Evolutionary conservation across 192 early-diverging fungal genomes (phyloP).

Genomic region (Geranomyces variabilis): DNA sequence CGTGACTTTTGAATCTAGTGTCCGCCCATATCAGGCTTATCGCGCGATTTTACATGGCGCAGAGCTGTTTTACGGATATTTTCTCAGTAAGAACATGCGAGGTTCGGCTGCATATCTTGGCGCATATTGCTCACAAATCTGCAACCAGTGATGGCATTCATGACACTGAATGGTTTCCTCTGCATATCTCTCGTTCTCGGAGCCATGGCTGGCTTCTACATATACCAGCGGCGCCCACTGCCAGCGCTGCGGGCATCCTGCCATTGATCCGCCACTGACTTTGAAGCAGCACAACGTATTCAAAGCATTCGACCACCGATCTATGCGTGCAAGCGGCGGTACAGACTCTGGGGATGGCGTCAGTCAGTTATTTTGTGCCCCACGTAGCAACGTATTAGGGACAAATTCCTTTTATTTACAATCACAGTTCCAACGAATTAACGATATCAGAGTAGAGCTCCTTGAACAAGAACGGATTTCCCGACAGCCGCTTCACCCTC

Average conservation of each 20-base stretch:
- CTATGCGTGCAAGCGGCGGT: no score
- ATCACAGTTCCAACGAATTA: conserved; percentile 20
- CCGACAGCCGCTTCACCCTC: conserved; percentile 56
- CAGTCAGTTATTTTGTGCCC: no score
- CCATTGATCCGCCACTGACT: no score
- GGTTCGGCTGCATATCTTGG: background rate
- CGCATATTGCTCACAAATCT: background rate
- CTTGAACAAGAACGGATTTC: conserved; percentile 56
- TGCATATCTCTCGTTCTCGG: background rate
- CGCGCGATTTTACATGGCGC: background rate
- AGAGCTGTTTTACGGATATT: conserved; percentile 4
- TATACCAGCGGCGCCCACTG: background rate
- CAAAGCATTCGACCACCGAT: no score
- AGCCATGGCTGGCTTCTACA: background rate
- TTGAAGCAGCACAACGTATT: no score
- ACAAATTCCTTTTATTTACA: background rate
- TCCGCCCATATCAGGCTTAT: background rate
- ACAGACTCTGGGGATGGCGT: no score
- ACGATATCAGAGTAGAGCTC: conserved; percentile 52
- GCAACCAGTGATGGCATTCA: conserved; percentile 8
- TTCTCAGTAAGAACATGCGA: background rate
- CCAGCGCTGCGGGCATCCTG: background rate
- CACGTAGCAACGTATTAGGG: no score
- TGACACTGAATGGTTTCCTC: conserved; percentile 12
- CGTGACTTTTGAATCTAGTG: no score